Conservation (phyloP, 441 rosid genomes). For the Populus hybrid region DNA sequence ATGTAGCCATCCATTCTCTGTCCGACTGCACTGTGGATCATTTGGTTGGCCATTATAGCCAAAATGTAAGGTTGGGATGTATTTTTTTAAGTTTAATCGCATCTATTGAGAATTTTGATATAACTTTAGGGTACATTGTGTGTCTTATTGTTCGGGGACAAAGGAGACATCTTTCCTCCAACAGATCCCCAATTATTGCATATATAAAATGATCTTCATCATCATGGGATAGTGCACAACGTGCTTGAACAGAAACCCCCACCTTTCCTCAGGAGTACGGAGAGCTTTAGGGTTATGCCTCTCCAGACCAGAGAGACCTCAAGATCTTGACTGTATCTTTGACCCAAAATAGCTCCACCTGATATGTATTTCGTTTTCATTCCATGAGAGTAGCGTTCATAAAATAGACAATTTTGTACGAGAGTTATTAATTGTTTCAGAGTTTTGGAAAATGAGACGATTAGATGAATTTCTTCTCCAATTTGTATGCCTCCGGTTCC, state of each 20-base stretch:
- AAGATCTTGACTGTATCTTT: not conserved
- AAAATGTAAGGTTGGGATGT: conserved; percentile 17
- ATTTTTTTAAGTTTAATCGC: not conserved
- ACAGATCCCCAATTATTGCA: conserved; percentile 3
- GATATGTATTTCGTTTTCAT: no score
- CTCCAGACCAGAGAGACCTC: not conserved
- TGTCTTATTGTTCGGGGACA: conserved; percentile 33
- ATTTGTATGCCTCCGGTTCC: not conserved
- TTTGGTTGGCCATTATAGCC: conserved; percentile 40
- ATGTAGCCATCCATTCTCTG: conserved; percentile 8
- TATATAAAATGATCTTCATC: not conserved
- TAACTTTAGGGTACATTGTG: conserved; percentile 36
- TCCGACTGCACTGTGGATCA: conserved; percentile 20
- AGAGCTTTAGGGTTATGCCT: not conserved
- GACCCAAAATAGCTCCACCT: not conserved
- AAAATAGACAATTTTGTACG: not conserved
- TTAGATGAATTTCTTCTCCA: not conserved
- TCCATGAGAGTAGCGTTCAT: no score
- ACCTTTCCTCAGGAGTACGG: conserved; percentile 16
- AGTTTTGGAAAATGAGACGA: not conserved
- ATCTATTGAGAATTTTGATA: conserved; percentile 18
- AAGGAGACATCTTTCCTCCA: conserved; percentile 10
- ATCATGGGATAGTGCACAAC: conserved; percentile 21
- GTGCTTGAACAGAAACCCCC: conserved; percentile 33
- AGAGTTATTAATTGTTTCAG: not conserved